phyloP scores from a whole-genome alignment of 164 flowering plant species.

The Berberis thunbergii region DNA sequence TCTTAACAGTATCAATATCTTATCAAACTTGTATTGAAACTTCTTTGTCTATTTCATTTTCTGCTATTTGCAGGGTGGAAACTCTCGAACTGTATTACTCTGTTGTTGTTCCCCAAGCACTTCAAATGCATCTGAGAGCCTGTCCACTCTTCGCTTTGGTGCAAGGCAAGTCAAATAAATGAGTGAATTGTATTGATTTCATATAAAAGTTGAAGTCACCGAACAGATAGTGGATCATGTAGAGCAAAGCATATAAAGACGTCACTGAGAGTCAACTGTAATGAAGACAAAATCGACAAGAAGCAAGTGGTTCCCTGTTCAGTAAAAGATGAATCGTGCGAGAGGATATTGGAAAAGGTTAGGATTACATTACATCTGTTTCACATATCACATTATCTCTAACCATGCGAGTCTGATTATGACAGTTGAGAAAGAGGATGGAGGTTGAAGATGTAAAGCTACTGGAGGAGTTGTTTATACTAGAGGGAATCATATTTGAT shows the following conservation, averaged over 20 bases:
- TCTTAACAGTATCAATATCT: background rate
- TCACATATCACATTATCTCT: background rate
- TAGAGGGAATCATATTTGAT: conserved; percentile 47
- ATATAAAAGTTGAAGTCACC: background rate
- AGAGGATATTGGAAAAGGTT: conserved; percentile 55
- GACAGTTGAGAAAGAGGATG: conserved; percentile 48
- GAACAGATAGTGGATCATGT: conserved; percentile 7
- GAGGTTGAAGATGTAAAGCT: conserved; percentile 44
- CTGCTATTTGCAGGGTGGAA: conserved; percentile 52
- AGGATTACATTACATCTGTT: background rate
- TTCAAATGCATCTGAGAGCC: conserved; percentile 62
- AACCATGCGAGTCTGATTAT: background rate
- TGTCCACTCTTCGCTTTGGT: conserved; percentile 89
- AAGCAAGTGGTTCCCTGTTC: conserved; percentile 14
- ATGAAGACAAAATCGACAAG: conserved; percentile 28
- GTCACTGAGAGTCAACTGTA: conserved; percentile 19
- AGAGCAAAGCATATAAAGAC: conserved; percentile 83
- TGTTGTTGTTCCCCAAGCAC: conserved; percentile 90
- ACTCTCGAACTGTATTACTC: conserved; percentile 61
- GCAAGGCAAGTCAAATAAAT: conserved; percentile 38
- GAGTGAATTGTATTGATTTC: background rate
- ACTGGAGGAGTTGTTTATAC: conserved; percentile 49
- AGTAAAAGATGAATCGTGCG: conserved; percentile 30
- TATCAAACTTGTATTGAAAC: background rate
- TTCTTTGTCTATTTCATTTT: background rate